Base-by-base conservation (phyloP, 2,329 filamentous ascomycete species). In the Microdochium nivale region DNA sequence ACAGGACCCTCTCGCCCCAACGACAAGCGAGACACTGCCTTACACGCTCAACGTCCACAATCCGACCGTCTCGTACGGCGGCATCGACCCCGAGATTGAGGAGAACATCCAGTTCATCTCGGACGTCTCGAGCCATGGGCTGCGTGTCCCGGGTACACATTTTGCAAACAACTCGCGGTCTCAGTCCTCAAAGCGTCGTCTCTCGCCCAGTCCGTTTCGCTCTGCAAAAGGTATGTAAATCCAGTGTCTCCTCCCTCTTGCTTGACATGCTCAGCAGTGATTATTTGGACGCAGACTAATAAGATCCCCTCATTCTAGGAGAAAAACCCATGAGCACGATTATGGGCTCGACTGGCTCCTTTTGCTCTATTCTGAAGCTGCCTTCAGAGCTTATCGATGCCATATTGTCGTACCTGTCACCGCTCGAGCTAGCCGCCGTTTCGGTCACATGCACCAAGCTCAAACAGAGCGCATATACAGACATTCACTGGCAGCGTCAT, bases 311-410 rank as follows among this genome's bases (percentile, higher is more conserved):
- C 30, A 47, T 44, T 55, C 24, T 52, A 16, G 37, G 19, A 21
- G 23, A 47, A 23, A 44, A 44, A 23, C 40, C 16, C 16, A 44
- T 44, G 40, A 44, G 40, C 40, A 44, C 40, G 19, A 44, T 44
- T 19, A 44, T 44, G 40, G 40, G 40, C 40, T 19, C 19, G 21
- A 19, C 40, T 3, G 21, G 23, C 5, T 23, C 40, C 3, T 44
- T 7, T 23, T 44, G 40, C 19, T 16, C 14, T 21, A 60, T 88
- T 8, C 64, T 82, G 27, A 63, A 67, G 21, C 76, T 96, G 1
- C 91, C 91, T 0, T 67, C 81, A 13, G 91, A 96, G 65, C 74
- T 96, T 9, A 72, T 95, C 30, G 79, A 87, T 57, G 70, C 78
- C n/a, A 83, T 96, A 47, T 70, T 95, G 14, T 73, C 74, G 32